Evolutionary conservation across 2,329 filamentous ascomycete species (phyloP).

Genomic region (Davidsoniella australis): DNA sequence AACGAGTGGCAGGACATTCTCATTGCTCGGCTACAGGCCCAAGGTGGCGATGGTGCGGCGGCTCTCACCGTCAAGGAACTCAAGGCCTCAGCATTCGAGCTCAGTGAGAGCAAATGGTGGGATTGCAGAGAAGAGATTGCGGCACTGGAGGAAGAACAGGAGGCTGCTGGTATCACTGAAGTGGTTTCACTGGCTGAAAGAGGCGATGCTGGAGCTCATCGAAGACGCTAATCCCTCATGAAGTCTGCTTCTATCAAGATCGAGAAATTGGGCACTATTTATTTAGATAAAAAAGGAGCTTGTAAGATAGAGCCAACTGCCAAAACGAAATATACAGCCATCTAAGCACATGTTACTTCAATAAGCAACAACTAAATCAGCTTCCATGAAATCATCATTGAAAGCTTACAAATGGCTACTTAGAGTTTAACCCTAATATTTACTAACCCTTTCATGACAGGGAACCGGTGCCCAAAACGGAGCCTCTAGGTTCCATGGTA

Average conservation of each 20-base stretch:
- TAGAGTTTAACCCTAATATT: not conserved
- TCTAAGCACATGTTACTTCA: no score
- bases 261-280: not conserved
- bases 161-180: constrained; percentile 86
- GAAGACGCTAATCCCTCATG: constrained; percentile 12
- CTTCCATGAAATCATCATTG: no score
- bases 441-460: not conserved
- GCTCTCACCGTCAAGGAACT: constrained; percentile 73
- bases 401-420: no score
- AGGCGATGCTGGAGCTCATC: constrained; percentile 31
- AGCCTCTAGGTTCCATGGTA: no score
- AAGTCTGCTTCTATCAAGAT: not conserved
- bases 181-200: constrained; percentile 75
- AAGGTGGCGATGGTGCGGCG: constrained; percentile 43
- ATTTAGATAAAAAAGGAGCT: no score
- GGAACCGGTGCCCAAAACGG: not conserved
- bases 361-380: no score
- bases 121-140: constrained; percentile 89
- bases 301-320: no score
- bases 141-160: constrained; percentile 85
- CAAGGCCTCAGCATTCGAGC: constrained; percentile 74
- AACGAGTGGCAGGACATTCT: constrained; percentile 82
- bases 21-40: constrained; percentile 56
- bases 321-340: no score
- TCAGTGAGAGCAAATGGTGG: constrained; percentile 97